Evolutionary conservation across 495 filamentous ascomycete species (phyloP).

Genomic region (Neurospora sp.): DNA sequence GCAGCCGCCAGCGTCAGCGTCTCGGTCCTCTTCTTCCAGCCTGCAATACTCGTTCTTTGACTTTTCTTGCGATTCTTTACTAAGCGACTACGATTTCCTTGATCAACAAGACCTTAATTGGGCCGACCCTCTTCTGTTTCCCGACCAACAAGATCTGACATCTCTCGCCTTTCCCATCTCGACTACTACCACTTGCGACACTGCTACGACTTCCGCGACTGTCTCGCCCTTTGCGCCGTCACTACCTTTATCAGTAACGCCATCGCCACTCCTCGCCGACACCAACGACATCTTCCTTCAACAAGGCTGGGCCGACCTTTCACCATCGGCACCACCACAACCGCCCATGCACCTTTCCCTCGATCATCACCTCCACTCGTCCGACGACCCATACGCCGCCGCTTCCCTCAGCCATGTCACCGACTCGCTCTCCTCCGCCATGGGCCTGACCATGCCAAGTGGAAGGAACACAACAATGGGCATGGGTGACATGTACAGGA

Average conservation of each 20-base stretch:
- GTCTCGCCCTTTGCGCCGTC: not conserved
- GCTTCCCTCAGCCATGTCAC: not conserved
- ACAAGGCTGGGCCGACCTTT: not conserved
- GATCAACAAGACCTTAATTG: not conserved
- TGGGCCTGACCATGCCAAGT: not conserved
- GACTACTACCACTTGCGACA: not conserved
- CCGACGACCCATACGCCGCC: not conserved
- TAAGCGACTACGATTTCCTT: not conserved
- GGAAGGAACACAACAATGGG: not conserved
- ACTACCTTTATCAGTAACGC: not conserved
- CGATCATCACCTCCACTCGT: not conserved
- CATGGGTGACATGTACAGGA: not conserved
- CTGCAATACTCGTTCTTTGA: not conserved
- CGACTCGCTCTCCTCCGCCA: not conserved
- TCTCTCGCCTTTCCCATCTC: not conserved
- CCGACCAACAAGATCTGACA: not conserved
- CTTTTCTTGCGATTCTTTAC: not conserved
- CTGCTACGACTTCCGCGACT: not conserved
- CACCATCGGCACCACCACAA: not conserved
- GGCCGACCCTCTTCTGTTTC: not conserved
- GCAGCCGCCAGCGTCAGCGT: conserved; percentile 7
- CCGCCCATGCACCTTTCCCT: not conserved
- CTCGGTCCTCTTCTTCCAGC: conserved; percentile 3
- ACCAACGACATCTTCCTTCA: not conserved
- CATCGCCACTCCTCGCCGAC: not conserved